Base-by-base conservation (phyloP, 495 filamentous ascomycete genomes). In the Aspergillus indologenus region DNA sequence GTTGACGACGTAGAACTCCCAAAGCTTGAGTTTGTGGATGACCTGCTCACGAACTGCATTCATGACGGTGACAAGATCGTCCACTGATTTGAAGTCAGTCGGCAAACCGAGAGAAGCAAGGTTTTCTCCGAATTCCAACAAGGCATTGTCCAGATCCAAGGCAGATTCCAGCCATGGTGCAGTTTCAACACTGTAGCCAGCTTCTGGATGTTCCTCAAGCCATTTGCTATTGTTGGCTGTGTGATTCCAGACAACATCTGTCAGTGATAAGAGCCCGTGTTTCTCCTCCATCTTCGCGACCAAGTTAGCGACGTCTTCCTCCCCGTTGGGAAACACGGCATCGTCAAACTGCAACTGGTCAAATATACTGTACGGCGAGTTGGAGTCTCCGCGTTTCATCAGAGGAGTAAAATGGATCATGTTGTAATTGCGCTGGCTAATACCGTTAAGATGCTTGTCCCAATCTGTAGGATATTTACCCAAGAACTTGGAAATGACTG, bases 331-430 rank as follows among this genome's bases (percentile, higher is more conserved):
- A 65, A 99, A 98, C 51, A 83, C 82, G 8, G 73, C 79, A 3
- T 88, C 83, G 67, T 98, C 95, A 77, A 96, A 99, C 26, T 81
- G 75, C 31, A 92, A 78, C 74, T 98, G 95, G 66, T 99, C 89
- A 67, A 88, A 95, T 56, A 99, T 84, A 71, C 93, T 97, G 79
- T 98, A 99, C 0, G 95, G 95, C 12, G 95, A 98, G 68, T 98
- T 96, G 15, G 93, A 97, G 15, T 77, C 81, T 23, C 95, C 95
- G 47, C 95, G 85, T 54, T 89, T 79, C 81, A 92, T 94, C 64
- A 98, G 77, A 8, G 95, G 95, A 5, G 95, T 96, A 68, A 98
- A 99, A 72, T 99, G 95, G 54, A 99, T 84, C 91, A 98, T 96
- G 72, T 99, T 99, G 76, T 99, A 99, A 7, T 91, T 91, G 40